Conservation (phyloP, 2,329 filamentous ascomycete genomes). For the Ceratocystis albifundus region DNA sequence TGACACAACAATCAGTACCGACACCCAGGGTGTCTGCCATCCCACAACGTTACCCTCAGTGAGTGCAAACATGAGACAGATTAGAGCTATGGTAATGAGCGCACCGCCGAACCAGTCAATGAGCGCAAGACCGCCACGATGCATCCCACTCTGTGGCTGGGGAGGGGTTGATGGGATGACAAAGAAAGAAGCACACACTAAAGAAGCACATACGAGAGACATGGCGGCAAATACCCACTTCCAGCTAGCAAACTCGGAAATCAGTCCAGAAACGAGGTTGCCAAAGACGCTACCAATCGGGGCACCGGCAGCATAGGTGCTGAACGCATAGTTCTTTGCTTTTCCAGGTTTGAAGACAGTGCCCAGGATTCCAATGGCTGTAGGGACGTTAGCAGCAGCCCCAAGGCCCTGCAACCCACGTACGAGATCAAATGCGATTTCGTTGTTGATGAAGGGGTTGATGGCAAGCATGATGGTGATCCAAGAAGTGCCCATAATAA, state of each 20-base stretch:
- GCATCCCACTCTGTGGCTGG: slow-evolving; percentile 13
- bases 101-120: slow-evolving; percentile 54
- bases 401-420: slow-evolving; percentile 56
- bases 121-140: slow-evolving; percentile 14
- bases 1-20: slow-evolving; percentile 46
- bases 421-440: slow-evolving; percentile 57
- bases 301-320: slow-evolving; percentile 51
- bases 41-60: slow-evolving; percentile 59
- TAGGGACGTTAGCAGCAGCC: slow-evolving; percentile 57
- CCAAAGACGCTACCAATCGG: slow-evolving; percentile 54
- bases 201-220: slow-evolving; percentile 46
- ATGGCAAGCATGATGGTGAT: slow-evolving; percentile 47
- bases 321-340: slow-evolving; percentile 60
- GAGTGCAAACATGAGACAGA: slow-evolving; percentile 54
- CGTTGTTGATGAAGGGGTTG: slow-evolving; percentile 53
- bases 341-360: slow-evolving; percentile 55
- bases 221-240: slow-evolving; percentile 57
- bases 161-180: slow-evolving; percentile 45
- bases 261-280: slow-evolving; percentile 52
- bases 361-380: slow-evolving; percentile 58
- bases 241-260: slow-evolving; percentile 52
- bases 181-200: slow-evolving; percentile 46
- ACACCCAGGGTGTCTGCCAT: slow-evolving; percentile 53
- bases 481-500: slow-evolving; percentile 53
- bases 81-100: slow-evolving; percentile 49